Conservation (phyloP, 345 rosid species). For the Dovyalis caffra region DNA sequence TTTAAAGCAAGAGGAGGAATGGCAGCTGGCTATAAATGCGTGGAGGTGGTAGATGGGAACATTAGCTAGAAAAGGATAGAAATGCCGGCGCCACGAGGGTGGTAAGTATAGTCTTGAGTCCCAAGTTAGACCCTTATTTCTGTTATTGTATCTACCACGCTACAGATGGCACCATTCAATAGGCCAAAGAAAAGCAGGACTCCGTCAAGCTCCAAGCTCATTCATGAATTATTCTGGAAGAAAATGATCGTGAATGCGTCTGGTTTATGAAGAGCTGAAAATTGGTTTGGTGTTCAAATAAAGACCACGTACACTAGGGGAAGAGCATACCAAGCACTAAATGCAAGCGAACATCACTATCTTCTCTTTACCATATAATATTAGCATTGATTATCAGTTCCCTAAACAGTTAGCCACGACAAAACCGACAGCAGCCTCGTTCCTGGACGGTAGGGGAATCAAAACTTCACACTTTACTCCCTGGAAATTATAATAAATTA, state of each 20-base stretch:
- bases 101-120: constrained; percentile 6
- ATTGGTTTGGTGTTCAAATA: neutral
- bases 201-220: neutral
- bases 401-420: no score
- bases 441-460: no score
- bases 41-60: constrained; percentile 26
- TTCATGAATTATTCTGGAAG: neutral
- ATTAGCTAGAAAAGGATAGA: no score
- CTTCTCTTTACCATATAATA: no score
- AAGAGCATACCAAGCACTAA: neutral
- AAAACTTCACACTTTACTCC: no score
- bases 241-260: neutral
- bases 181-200: neutral
- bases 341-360: no score
- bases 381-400: no score
- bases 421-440: no score
- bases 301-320: neutral
- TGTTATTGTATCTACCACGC: neutral
- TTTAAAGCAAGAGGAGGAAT: neutral
- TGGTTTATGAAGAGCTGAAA: neutral
- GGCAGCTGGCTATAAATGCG: no score
- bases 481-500: no score
- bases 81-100: constrained; percentile 21
- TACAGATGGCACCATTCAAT: neutral
- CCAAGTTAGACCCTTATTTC: neutral